These are phyloP conservation scores for Metschnikowia henanensis DNA, from an alignment of 805 yeast genomes.

Conservation along the genomic window DNA sequence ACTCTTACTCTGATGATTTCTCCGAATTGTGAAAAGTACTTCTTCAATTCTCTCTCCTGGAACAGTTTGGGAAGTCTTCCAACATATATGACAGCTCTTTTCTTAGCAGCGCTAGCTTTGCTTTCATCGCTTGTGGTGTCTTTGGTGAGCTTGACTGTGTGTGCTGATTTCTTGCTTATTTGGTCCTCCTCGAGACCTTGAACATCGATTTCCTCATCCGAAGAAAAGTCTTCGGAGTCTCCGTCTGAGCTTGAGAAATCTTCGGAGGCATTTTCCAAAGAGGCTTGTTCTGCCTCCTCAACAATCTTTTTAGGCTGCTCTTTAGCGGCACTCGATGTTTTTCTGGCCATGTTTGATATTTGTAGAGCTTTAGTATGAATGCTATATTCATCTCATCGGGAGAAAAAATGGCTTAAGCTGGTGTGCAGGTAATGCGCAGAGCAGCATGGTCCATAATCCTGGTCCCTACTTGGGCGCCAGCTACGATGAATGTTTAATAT, in stretches of 20 bases:
- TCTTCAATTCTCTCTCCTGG: constrained; percentile 74
- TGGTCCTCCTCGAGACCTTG: constrained; percentile 12
- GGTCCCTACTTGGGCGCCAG: no score
- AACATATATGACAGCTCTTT: constrained; percentile 74
- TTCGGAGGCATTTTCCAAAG: constrained; percentile 8
- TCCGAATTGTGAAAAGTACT: constrained; percentile 91
- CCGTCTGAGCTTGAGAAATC: constrained; percentile 9
- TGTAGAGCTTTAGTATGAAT: not conserved
- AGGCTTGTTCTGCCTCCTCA: not conserved
- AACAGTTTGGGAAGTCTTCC: constrained; percentile 94
- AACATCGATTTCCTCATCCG: constrained; percentile 17
- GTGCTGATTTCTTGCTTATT: constrained; percentile 17
- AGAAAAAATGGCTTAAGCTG: constrained; percentile 6
- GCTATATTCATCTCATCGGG: constrained; percentile 16
- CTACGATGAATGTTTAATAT: no score
- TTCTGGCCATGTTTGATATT: constrained; percentile 26
- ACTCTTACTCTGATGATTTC: constrained; percentile 73
- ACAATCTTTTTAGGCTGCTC: constrained; percentile 7
- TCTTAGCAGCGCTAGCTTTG: constrained; percentile 17
- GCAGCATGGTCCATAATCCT: no score
- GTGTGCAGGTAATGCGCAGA: constrained; percentile 12
- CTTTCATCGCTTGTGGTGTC: constrained; percentile 23
- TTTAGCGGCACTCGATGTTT: constrained; percentile 19
- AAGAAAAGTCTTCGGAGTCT: constrained; percentile 15
- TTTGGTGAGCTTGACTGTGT: constrained; percentile 23